Conservation (phyloP, 768 basidiomycete genomes). For the Coprinopsis strossmayeri region DNA sequence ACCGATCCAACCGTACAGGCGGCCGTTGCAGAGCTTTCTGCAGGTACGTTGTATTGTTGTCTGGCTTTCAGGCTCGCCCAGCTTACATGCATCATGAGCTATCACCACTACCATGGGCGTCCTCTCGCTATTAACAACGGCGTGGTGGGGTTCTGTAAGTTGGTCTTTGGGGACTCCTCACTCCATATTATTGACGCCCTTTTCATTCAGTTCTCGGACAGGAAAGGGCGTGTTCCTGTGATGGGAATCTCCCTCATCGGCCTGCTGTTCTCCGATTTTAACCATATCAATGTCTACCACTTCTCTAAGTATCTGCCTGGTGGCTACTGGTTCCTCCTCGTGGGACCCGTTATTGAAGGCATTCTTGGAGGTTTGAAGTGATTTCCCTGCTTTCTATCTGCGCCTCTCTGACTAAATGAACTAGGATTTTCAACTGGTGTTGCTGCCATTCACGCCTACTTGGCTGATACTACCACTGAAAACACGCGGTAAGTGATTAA, state of each 20-base stretch:
- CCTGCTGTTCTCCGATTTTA: conserved; percentile 53
- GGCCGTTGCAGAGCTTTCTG: conserved; percentile 58
- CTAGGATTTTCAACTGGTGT: conserved; percentile 43
- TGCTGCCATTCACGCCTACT: conserved; percentile 57
- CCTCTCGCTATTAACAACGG: conserved; percentile 71
- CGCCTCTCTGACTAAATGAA: not conserved
- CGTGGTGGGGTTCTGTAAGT: conserved; percentile 81
- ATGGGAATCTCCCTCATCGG: conserved; percentile 59
- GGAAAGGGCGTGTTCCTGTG: conserved; percentile 61
- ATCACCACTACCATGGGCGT: conserved; percentile 64
- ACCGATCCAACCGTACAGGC: conserved; percentile 70
- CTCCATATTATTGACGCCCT: conserved; percentile 9
- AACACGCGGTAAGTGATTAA: conserved; percentile 45
- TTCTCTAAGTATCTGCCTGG: conserved; percentile 62
- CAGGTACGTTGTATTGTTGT: conserved; percentile 31
- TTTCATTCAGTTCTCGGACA: conserved; percentile 63
- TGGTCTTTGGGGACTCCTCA: conserved; percentile 1
- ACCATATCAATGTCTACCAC: conserved; percentile 57
- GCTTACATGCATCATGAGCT: conserved; percentile 29
- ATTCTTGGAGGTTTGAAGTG: conserved; percentile 54
- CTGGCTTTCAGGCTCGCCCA: not conserved
- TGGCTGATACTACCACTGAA: conserved; percentile 60
- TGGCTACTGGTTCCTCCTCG: conserved; percentile 73
- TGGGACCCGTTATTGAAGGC: conserved; percentile 65
- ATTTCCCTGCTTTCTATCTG: not conserved